These are phyloP conservation scores for Melastoma malabathricum DNA, from an alignment of 345 rosid genomes.

Conservation along the genomic window DNA sequence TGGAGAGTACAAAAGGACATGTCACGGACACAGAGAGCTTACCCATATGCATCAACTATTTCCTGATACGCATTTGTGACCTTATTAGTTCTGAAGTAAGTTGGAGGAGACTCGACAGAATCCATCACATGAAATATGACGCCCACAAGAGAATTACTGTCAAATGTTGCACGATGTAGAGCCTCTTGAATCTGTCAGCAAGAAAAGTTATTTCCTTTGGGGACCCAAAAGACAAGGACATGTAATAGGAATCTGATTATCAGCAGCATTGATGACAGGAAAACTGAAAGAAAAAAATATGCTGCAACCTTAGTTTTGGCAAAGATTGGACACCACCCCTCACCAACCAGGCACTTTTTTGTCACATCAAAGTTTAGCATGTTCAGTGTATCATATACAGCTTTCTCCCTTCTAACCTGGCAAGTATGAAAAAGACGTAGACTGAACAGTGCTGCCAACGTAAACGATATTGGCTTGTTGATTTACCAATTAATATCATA, in stretches of 20 bases:
- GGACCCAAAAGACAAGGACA: conserved; percentile 8
- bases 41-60: conserved; percentile 99
- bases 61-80: conserved; percentile 91
- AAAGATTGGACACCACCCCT: conserved; percentile 95
- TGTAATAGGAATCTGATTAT: conserved; percentile 2
- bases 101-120: conserved; percentile 80
- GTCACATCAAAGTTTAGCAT: conserved; percentile 97
- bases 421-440: conserved; percentile 10
- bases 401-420: conserved; percentile 84
- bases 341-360: conserved; percentile 95
- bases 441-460: background rate
- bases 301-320: conserved; percentile 66
- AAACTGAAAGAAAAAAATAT: background rate
- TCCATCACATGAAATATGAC: conserved; percentile 89
- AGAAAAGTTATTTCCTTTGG: conserved; percentile 7
- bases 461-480: background rate
- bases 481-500: background rate
- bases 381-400: conserved; percentile 77
- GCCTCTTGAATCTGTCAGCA: conserved; percentile 75
- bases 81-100: conserved; percentile 74
- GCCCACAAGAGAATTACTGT: conserved; percentile 88
- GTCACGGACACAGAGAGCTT: conserved; percentile 15
- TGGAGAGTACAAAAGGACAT: conserved; percentile 1
- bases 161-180: conserved; percentile 83
- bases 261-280: conserved; percentile 1